These are phyloP conservation scores for Alternaria angustiovoidea DNA, from an alignment of 2,329 filamentous ascomycete species.

Conservation along the genomic window DNA sequence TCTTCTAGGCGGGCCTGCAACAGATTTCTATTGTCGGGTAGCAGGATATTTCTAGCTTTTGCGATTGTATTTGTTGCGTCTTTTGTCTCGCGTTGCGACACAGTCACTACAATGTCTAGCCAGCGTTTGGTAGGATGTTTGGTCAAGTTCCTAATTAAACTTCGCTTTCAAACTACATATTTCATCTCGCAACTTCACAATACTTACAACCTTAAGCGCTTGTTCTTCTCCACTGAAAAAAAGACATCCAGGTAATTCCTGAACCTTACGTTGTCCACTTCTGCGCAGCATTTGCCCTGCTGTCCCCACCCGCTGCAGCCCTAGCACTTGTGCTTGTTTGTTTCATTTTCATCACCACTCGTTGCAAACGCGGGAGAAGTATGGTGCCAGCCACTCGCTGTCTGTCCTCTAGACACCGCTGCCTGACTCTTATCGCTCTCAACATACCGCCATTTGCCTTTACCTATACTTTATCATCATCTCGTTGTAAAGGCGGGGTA, in stretches of 20 bases:
- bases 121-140: not conserved
- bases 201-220: not conserved
- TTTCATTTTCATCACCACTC: not conserved
- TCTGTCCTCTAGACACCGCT: not conserved
- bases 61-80: not conserved
- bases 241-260: too few relatives aligned
- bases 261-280: not conserved
- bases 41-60: not conserved
- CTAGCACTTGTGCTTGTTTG: not conserved
- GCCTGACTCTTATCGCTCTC: not conserved
- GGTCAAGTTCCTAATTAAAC: not conserved
- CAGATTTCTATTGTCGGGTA: too few relatives aligned
- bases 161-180: not conserved
- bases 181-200: not conserved
- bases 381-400: not conserved
- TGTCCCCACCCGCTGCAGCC: not conserved
- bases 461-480: not conserved
- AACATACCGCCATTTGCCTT: constrained; percentile 1
- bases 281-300: not conserved
- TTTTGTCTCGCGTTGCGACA: constrained; percentile 4
- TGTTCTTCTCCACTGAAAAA: not conserved
- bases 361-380: not conserved
- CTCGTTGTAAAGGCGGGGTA: not conserved
- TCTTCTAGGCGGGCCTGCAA: not conserved
- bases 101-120: constrained; percentile 12